These are phyloP conservation scores for Saccharomycopsis babjevae DNA, from an alignment of 805 yeast genomes.

Conservation along the genomic window DNA sequence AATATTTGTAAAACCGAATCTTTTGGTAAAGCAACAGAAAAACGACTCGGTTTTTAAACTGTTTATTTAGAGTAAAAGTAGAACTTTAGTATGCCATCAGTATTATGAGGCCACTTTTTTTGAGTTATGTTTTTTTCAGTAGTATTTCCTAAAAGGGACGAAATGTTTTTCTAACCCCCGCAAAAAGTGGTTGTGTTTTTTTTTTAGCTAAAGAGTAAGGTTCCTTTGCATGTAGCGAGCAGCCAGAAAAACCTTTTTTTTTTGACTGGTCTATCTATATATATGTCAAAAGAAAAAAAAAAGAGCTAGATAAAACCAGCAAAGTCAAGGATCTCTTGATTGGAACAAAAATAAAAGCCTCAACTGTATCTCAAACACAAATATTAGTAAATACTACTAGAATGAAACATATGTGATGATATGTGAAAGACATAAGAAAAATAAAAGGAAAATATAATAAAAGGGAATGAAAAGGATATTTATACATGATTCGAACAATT, in stretches of 20 bases:
- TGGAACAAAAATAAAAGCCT: not conserved
- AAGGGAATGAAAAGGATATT: not conserved
- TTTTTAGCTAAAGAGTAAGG: too few species aligned
- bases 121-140: not conserved
- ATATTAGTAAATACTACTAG: not conserved
- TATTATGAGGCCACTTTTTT: not conserved
- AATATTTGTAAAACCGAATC: not conserved
- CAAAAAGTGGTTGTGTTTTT: not conserved
- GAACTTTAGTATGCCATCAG: not conserved
- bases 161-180: not conserved
- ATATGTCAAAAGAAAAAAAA: not conserved
- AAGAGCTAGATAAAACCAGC: not conserved
- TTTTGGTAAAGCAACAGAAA: not conserved
- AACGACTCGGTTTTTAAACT: not conserved
- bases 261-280: not conserved
- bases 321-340: not conserved
- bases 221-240: not conserved
- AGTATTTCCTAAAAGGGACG: not conserved
- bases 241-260: not conserved
- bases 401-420: too few species aligned
- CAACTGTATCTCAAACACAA: not conserved
- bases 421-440: not conserved
- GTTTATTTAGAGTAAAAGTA: not conserved
- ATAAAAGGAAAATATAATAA: not conserved
- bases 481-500: not conserved